phyloP scores from a whole-genome alignment of 1,284 basidiomycete genomes.

The Rhizoctonia solani region DNA sequence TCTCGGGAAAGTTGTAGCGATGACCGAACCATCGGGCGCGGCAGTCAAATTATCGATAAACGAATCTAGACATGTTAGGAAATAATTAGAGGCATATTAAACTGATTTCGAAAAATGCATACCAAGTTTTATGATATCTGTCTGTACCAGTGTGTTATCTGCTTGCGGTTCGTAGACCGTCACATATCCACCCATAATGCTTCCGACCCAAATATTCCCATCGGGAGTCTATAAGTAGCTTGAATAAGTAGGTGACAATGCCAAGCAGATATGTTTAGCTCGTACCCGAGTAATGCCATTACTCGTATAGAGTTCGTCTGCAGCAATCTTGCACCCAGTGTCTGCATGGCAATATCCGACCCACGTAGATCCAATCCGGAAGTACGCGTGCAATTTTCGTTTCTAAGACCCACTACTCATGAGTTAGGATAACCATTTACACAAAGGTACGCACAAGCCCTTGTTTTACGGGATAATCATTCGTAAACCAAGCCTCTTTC shows the following conservation, averaged over 20 bases:
- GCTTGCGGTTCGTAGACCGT: slow-evolving; percentile 58
- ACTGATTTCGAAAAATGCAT: background rate
- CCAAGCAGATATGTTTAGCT: background rate
- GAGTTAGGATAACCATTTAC: slow-evolving; percentile 1
- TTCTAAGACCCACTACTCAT: slow-evolving; percentile 44
- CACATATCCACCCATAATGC: slow-evolving; percentile 50
- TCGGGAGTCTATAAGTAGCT: slow-evolving; percentile 45
- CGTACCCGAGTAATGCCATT: slow-evolving; percentile 60
- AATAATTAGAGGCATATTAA: background rate
- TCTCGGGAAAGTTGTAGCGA: slow-evolving; percentile 46
- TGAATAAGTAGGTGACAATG: background rate
- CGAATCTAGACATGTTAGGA: background rate
- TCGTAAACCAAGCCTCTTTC: slow-evolving; percentile 67
- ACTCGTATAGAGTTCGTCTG: slow-evolving; percentile 50
- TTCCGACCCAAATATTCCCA: slow-evolving; percentile 62
- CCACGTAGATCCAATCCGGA: slow-evolving; percentile 46
- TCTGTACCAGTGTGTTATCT: slow-evolving; percentile 58
- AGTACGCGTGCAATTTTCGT: slow-evolving; percentile 40
- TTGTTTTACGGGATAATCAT: slow-evolving; percentile 61
- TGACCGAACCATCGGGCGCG: slow-evolving; percentile 43
- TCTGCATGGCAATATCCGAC: slow-evolving; percentile 63
- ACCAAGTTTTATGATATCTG: slow-evolving; percentile 55
- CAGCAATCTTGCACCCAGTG: slow-evolving; percentile 61
- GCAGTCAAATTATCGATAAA: slow-evolving; percentile 3
- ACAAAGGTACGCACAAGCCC: slow-evolving; percentile 52